A percentile compares a stretch with the other conserved stretches of the same genome.
phyloP scores from a whole-genome alignment of 352 stramenopile genomes.

The Phytophthora podocarpi region DNA sequence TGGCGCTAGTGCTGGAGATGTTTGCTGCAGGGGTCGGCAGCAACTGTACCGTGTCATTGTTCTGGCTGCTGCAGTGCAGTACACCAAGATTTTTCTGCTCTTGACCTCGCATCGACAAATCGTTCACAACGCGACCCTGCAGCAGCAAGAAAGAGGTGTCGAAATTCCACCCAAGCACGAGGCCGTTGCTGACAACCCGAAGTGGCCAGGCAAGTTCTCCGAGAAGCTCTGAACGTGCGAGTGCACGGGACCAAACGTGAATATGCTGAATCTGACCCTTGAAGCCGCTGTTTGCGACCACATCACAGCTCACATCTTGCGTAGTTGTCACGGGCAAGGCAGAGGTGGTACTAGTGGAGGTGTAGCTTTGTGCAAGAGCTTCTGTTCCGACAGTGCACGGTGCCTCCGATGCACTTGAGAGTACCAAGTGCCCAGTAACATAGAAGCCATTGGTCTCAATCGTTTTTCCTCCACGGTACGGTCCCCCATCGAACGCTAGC shows the following conservation, averaged over 20 bases:
- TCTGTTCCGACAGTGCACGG: conserved; percentile 12
- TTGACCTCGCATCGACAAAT: conserved; percentile 56
- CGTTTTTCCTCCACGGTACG: conserved; percentile 46
- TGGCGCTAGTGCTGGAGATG: neutral
- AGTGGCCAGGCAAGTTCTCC: conserved; percentile 63
- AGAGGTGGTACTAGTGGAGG: neutral
- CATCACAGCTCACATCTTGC: conserved; percentile 32
- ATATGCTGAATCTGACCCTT: conserved; percentile 61
- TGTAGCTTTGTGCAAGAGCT: neutral
- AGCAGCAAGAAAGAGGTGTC: conserved; percentile 35
- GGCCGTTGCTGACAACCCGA: conserved; percentile 52
- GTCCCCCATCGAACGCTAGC: conserved; percentile 67
- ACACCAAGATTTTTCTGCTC: conserved; percentile 47
- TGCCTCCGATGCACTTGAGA: conserved; percentile 7
- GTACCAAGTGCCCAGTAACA: conserved; percentile 51
- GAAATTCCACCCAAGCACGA: conserved; percentile 76
- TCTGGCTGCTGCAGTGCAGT: conserved; percentile 31
- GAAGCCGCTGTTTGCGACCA: conserved; percentile 34
- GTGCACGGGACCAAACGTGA: conserved; percentile 57
- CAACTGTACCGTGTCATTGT: conserved; percentile 1
- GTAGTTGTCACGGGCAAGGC: too few species aligned
- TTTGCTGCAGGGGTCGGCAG: too few species aligned
- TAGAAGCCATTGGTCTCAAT: conserved; percentile 44
- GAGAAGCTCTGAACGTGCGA: conserved; percentile 53
- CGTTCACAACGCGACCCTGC: conserved; percentile 37